Evolutionary conservation across 2,329 filamentous ascomycete species (phyloP), one percentile per base, ranked within the genome.

Genomic region (Tolypocladium cylindrosporum): DNA sequence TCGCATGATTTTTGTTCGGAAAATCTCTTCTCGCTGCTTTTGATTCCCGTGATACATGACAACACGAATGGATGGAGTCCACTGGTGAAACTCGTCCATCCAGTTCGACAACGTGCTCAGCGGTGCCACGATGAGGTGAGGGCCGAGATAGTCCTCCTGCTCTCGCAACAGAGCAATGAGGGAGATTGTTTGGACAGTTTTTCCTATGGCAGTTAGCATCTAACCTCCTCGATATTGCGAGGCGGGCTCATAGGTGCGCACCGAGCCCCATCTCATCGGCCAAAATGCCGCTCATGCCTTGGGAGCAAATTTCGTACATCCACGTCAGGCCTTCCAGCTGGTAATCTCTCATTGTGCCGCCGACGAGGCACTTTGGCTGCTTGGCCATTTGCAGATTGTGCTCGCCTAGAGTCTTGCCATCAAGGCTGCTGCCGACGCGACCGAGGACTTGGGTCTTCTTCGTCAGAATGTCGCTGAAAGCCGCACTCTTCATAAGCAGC

Each of bases 251-350:
- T 8, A 6, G 1, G 19, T 21, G 61, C 77, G 59, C 67, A 82
- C 83, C 83, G 7, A 96, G 74, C 0, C 92, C 92, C 92, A 97
- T 97, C 71, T 97, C 92, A 65, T 97, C 92, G 0, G 92, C 92
- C 39, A 97, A 71, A 58, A 96, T 96, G 1, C 92, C 92, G 63
- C 91, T 95, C 71, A 97, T 83, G 13, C 92, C 92, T 66, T 96
- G 94, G 2, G 79, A 73, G 58, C 81, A 83, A 56, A 85, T 82
- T 77, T 96, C 91, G 65, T 89, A 96, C 77, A 99, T 87, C 94
- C 94, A 99, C 0, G 96, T 95, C 1, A 99, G 73, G 0, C 94
- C 94, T 69, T 97, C 93, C 0, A 99, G 76, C 66, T 99, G 94
- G 68, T 99, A 99, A 61, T 90, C 88, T 21, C 92, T 81, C 93